Evolutionary conservation across 441 rosid species (phyloP).

Genomic region (Populus hybrid): DNA sequence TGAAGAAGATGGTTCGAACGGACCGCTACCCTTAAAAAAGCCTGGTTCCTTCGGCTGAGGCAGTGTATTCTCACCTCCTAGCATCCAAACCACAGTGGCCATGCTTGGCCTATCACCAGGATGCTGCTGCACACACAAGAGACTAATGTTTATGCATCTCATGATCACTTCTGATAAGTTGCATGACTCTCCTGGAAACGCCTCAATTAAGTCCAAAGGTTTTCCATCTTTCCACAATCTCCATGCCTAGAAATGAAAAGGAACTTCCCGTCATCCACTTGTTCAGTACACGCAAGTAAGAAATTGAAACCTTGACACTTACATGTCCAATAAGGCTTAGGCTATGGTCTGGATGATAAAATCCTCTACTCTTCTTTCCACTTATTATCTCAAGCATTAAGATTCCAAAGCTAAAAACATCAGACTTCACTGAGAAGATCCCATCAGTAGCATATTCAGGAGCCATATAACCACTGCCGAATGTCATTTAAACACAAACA

Average conservation of each 20-base stretch:
- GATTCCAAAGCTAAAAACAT: too few relatives aligned
- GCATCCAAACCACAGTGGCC: slow-evolving; percentile 25
- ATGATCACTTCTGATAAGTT: slow-evolving; percentile 9
- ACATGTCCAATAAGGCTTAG: slow-evolving; percentile 4
- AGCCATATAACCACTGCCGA: not conserved
- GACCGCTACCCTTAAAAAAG: slow-evolving; percentile 21
- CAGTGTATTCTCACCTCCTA: slow-evolving; percentile 16
- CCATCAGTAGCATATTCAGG: not conserved
- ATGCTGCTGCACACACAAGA: slow-evolving; percentile 9
- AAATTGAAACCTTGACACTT: too few relatives aligned
- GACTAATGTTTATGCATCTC: slow-evolving; percentile 20
- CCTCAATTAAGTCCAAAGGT: slow-evolving; percentile 27
- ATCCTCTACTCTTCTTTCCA: slow-evolving; percentile 18
- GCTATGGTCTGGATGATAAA: not conserved
- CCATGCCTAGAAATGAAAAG: slow-evolving; percentile 22
- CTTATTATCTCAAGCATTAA: not conserved
- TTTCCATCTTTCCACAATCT: slow-evolving; percentile 25
- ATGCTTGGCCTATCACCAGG: slow-evolving; percentile 30
- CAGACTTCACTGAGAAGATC: too few relatives aligned
- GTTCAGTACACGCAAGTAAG: too few relatives aligned
- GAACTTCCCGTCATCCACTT: not conserved
- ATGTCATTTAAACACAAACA: too few relatives aligned
- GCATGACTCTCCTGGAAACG: not conserved
- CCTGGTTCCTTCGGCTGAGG: slow-evolving; percentile 26
- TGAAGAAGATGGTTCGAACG: not conserved